Evolutionary conservation across 306 rosid genomes (phyloP).

Genomic region (Dalbergia cultrata): DNA sequence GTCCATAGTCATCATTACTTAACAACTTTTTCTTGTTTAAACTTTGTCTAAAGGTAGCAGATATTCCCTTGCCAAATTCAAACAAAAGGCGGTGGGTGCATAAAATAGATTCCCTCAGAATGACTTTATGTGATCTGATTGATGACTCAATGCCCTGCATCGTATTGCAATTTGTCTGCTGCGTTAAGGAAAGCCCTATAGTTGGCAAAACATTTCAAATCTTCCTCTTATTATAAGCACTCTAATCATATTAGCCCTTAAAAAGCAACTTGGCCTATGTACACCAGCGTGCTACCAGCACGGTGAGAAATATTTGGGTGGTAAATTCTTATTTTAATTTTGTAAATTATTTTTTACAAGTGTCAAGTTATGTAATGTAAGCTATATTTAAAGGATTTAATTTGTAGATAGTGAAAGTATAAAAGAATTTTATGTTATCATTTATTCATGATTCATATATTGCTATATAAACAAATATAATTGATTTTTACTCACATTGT

Average conservation of each 20-base stretch:
- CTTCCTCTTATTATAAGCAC: constrained; percentile 27
- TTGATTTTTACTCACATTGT: too few relatives aligned
- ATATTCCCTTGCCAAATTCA: constrained; percentile 60
- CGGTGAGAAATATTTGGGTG: too few relatives aligned
- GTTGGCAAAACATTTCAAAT: constrained; percentile 44
- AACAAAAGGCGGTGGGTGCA: constrained; percentile 49
- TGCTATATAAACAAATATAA: too few relatives aligned
- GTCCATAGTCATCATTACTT: constrained; percentile 57
- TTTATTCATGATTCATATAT: too few relatives aligned
- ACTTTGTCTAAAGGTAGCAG: constrained; percentile 62
- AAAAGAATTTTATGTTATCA: too few relatives aligned
- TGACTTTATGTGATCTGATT: constrained; percentile 52
- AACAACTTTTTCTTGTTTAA: constrained; percentile 44
- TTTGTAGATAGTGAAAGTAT: too few relatives aligned
- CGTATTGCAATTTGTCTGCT: constrained; percentile 51
- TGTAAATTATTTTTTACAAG: too few relatives aligned
- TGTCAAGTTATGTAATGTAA: too few relatives aligned
- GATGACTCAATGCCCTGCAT: constrained; percentile 49
- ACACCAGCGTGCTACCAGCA: background rate
- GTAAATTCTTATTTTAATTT: too few relatives aligned
- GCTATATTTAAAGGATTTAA: too few relatives aligned
- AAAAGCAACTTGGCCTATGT: constrained; percentile 46
- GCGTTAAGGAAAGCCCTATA: constrained; percentile 44
- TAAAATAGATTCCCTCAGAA: constrained; percentile 58
- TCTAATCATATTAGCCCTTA: constrained; percentile 35